Evolutionary conservation across 352 stramenopile species (phyloP), one percentile per base, ranked within the genome.

Genomic region (Phytophthora quininea): DNA sequence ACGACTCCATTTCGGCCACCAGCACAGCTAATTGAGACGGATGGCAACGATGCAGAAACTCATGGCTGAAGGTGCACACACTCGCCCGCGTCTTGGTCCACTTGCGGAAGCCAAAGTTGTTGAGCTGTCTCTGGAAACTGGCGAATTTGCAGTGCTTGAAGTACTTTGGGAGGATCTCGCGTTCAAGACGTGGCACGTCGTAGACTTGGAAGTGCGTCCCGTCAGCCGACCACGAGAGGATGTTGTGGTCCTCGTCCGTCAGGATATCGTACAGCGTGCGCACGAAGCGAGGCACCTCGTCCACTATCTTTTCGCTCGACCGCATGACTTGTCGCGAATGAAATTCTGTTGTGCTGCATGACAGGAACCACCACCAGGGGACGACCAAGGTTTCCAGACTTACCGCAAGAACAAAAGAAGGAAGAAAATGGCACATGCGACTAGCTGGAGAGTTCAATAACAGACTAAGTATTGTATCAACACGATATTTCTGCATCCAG

Each of bases 61-160:
- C 76, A 67, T 91, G 85, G 30, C 78, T 88, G 58, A 91, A 91
- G 24, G 82, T 89, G 73, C 80, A 91, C 42, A 89, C 76, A 29
- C 69, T 77, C 46, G 82, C 64, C 42, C 79, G 76, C 58, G 78
- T 84, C 58, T 90, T 92, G 40, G 81, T 91, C 83, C 83, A 91
- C 61, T 93, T 93, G 67, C 76, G 76, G 69, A 97, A 98, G 10
- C 74, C 82, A 71, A 98, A 98, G 67, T 98, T 97, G 72, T 96
- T 97, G 27, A 98, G 76, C 67, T 97, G 91, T 27, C 92, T 80
- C 62, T 96, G 88, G 47, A 98, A 91, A 24, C 88, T 97, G 31
- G 92, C 87, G 72, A 97, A 98, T 54, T 92, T 96, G 57, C 73
- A 79, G 64, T 97, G 90, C 62, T 97, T 97, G 67, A 97, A 98